phyloP scores from a whole-genome alignment of 2,329 filamentous ascomycete genomes.

The Penicillium capsulatum region DNA sequence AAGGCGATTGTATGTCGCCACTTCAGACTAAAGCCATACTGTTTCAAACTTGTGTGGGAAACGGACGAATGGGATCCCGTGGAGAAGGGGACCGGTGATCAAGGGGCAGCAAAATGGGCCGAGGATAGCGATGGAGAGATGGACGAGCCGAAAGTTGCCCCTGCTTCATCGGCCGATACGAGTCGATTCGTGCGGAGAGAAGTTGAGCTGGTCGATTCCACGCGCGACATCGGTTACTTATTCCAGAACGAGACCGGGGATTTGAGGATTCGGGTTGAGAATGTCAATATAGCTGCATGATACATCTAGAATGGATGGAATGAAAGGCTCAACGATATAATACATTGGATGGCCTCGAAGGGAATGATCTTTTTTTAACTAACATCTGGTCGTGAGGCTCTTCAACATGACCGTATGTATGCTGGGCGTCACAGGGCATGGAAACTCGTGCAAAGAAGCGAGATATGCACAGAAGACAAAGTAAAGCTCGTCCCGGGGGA shows the following conservation, averaged over 20 bases:
- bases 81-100: slow-evolving; percentile 57
- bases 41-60: slow-evolving; percentile 72
- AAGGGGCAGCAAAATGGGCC: slow-evolving; percentile 47
- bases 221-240: slow-evolving; percentile 75
- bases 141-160: slow-evolving; percentile 1
- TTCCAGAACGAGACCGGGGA: slow-evolving; percentile 63
- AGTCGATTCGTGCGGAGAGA: slow-evolving; percentile 71
- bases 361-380: slow-evolving; percentile 5
- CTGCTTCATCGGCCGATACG: slow-evolving; percentile 25
- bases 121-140: slow-evolving; percentile 38
- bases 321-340: too few species aligned
- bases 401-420: slow-evolving; percentile 3
- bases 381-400: slow-evolving; percentile 7
- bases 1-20: slow-evolving; percentile 70
- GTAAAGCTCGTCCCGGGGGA: slow-evolving; percentile 9
- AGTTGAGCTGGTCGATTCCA: slow-evolving; percentile 73
- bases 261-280: slow-evolving; percentile 67
- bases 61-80: slow-evolving; percentile 87
- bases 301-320: too few species aligned
- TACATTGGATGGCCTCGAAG: too few species aligned
- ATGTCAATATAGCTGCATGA: too few species aligned
- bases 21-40: slow-evolving; percentile 63
- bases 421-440: slow-evolving; percentile 15
- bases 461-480: slow-evolving; percentile 21
- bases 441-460: slow-evolving; percentile 10